phyloP scores from a whole-genome alignment of 768 basidiomycete species.

The Calocybe cyanea region DNA sequence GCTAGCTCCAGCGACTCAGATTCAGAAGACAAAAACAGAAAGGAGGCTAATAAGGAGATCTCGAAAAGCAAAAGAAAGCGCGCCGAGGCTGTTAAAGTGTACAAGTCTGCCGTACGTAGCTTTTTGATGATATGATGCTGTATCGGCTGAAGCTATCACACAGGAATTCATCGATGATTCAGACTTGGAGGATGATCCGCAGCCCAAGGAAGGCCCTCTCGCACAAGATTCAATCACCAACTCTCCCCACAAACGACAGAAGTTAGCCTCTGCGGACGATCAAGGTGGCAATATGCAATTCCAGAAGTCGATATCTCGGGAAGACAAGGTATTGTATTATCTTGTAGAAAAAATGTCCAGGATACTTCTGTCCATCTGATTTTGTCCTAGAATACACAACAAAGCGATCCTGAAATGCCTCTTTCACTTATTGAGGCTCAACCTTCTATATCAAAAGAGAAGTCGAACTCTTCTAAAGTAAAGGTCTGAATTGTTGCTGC shows the following conservation, averaged over 20 bases:
- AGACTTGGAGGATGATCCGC: conserved; percentile 30
- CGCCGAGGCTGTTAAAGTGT: conserved; percentile 19
- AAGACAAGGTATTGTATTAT: neutral
- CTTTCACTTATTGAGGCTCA: conserved; percentile 56
- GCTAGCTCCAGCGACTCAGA: neutral
- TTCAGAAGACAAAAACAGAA: neutral
- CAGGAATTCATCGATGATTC: conserved; percentile 34
- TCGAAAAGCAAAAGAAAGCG: neutral
- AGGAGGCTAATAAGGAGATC: conserved; percentile 3
- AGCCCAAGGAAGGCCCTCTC: neutral
- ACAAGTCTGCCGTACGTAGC: conserved; percentile 34
- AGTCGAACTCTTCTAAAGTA: conserved; percentile 12
- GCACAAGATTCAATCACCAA: neutral
- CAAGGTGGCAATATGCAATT: neutral
- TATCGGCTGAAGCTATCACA: neutral
- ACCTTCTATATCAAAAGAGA: neutral
- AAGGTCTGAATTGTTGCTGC: conserved; percentile 16
- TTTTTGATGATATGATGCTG: neutral
- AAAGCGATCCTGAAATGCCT: conserved; percentile 58
- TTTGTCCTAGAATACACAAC: neutral
- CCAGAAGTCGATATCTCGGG: neutral
- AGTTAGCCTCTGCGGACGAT: neutral
- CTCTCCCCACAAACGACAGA: conserved; percentile 10
- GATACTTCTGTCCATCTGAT: neutral
- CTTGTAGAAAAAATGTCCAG: neutral